Evolutionary conservation across 1,139 yeast species (phyloP), one percentile per base, ranked within the genome.

Genomic region (Suhomyces chickasaworum): DNA sequence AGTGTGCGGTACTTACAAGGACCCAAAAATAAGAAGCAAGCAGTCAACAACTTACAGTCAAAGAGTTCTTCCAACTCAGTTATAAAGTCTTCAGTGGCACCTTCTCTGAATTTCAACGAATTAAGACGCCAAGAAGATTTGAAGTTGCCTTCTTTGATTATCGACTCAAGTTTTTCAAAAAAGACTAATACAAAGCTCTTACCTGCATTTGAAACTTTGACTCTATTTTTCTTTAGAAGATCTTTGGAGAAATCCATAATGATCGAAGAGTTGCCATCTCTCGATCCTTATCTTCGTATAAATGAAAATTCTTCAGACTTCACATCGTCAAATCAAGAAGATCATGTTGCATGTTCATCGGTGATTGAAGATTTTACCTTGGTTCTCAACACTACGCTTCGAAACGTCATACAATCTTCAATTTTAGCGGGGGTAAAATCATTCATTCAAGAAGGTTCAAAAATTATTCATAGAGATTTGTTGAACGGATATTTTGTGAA

Each of bases 351-450:
- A 3, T 81, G 87, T 4, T 81, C 96, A 0, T 89, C 98, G 0
- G 84, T 89, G 9, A 82, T 91, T 34, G 99, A 93, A 60, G 99
- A 93, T 61, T 71, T 89, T 38, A 80, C 90, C 30, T 72, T 89
- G 56, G 81, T 90, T 16, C 67, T 90, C 39, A 86, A 88, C 53
- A 79, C 81, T n/a, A 73, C 86, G 7, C 63, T 87, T 27, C 65
- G 80, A 34, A 85, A 83, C 51, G 71, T 81, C 0, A 63, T 86
- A 16, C 81, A 83, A 42, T 76, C 90, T 0, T 88, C 89, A 1
- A 81, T 83, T 45, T 66, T 80, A 2, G 53, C 73, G 1, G 70
- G 84, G 0, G 78, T 84, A 18, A 81, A 78, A 54, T 71, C 69
- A 20, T 77, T 84, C 57, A 60, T 83, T 6, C 69, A 53, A 9